A percentile compares a stretch with the other conserved stretches of the same genome.
Evolutionary conservation across 208 protist genomes (phyloP).

Genomic region (Trypanosoma mega): DNA sequence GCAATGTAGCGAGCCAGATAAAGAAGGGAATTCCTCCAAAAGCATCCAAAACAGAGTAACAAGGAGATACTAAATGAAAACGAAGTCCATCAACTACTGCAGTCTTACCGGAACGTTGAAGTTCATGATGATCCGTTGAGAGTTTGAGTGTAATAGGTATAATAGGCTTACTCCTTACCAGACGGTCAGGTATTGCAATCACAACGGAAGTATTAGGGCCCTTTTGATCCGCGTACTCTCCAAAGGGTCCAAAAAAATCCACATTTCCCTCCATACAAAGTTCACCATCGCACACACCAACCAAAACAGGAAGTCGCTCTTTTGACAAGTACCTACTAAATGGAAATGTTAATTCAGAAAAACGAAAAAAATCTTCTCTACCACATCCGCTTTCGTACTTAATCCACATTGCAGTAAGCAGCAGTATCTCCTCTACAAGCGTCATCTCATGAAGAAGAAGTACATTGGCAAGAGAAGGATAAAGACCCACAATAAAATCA

Average conservation of each 20-base stretch:
- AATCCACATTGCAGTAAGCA: constrained; percentile 19
- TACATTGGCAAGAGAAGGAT: constrained; percentile 20
- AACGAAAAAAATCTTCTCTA: constrained; percentile 1
- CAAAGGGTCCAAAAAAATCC: neutral
- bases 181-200: neutral
- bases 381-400: neutral
- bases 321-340: constrained; percentile 21
- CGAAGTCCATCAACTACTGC: constrained; percentile 16
- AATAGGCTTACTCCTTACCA: neutral
- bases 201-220: neutral
- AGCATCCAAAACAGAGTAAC: constrained; percentile 31
- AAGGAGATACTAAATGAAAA: constrained; percentile 23
- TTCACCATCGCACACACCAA: constrained; percentile 13
- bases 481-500: constrained; percentile 24
- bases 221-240: neutral
- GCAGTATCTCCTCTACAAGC: constrained; percentile 9
- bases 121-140: neutral
- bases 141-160: constrained; percentile 12
- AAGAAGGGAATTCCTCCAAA: constrained; percentile 32
- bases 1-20: constrained; percentile 24
- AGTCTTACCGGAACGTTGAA: neutral
- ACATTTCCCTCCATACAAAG: constrained; percentile 3
- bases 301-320: constrained; percentile 16
- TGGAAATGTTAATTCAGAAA: constrained; percentile 10
- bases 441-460: neutral